Evolutionary conservation across 805 yeast genomes (phyloP), one percentile per base, ranked within the genome.

Genomic region (Starmerella bombi): DNA sequence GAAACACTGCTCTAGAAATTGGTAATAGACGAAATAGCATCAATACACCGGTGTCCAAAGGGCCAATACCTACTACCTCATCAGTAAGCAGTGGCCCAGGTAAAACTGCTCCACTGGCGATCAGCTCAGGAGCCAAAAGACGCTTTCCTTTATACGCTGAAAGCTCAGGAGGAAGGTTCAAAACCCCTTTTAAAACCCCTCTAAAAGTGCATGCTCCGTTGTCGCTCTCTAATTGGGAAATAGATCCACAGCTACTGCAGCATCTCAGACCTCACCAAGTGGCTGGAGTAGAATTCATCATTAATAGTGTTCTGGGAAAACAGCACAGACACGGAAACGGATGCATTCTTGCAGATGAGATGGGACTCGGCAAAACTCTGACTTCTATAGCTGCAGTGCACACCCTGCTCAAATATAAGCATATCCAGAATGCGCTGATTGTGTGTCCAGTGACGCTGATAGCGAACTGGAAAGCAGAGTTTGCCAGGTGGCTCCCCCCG

Each of bases 281-380:
- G 12, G 86, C 80, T 48, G 98, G 95, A 2, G 81, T 88, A 0
- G 57, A 61, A 39, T 91, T 91, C 53, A 61, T 91, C 50, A 83
- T 83, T 55, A 79, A 80, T 42, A 82, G 94, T 50, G 70, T 86
- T 1, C 72, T 80, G 77, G 93, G 93, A 0, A 60, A 70, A 38
- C 62, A 70, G 20, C 69, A 67, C 3, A 60, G 60, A 17, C 37
- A 48, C 10, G 62, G 64, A 2, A 71, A 72, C 0, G 97, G 98
- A 0, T 86, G 88, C 2, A 61, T 91, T 4, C 59, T 91, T 32
- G 98, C 98, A 0, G 98, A 91, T 59, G 97, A 88, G 52, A 91
- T 91, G 98, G 98, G 98, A 0, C 64, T 91, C 15, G 95, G 95
- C 2, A 81, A 81, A 53, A 86, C 97, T 0, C 60, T 91, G 32